These are phyloP conservation scores for Termitomyces sp. DNA, from an alignment of 768 basidiomycete genomes.

Conservation along the genomic window DNA sequence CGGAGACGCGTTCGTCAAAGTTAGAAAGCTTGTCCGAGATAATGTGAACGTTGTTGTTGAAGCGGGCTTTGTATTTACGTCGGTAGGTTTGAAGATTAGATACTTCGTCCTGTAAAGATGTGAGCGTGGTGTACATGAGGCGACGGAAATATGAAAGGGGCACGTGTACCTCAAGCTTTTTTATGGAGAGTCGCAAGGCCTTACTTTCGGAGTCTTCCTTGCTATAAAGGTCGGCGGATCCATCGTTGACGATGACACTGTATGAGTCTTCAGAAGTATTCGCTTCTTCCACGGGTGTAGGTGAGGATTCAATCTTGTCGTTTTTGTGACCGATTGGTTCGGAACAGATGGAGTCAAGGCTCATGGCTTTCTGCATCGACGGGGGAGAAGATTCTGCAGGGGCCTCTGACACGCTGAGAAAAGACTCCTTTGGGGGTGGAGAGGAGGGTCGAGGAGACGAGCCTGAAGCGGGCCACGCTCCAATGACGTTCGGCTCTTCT, in stretches of 20 bases:
- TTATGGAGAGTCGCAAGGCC: conserved; percentile 9
- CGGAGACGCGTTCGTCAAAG: conserved; percentile 36
- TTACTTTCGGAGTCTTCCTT: not conserved
- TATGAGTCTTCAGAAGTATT: not conserved
- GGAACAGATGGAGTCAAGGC: conserved; percentile 13
- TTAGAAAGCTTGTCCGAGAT: conserved; percentile 35
- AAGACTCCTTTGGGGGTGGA: not conserved
- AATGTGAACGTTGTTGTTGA: conserved; percentile 35
- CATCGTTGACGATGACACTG: not conserved
- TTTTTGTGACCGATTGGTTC: not conserved
- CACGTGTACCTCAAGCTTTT: conserved; percentile 17
- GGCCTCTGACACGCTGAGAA: not conserved
- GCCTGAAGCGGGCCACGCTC: conserved; percentile 39
- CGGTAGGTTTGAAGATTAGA: conserved; percentile 33
- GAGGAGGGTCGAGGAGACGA: conserved; percentile 22
- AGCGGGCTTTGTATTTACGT: conserved; percentile 37
- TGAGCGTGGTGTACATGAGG: not conserved
- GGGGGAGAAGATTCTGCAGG: not conserved
- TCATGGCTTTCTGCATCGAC: conserved; percentile 12
- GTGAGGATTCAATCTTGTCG: not conserved
- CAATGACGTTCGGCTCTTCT: conserved; percentile 35
- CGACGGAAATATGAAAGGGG: not conserved
- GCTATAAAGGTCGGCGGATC: not conserved
- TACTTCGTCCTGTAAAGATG: conserved; percentile 29
- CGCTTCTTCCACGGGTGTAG: not conserved